phyloP scores from a whole-genome alignment of 2,329 filamentous ascomycete species.

The Hortaea werneckii region DNA sequence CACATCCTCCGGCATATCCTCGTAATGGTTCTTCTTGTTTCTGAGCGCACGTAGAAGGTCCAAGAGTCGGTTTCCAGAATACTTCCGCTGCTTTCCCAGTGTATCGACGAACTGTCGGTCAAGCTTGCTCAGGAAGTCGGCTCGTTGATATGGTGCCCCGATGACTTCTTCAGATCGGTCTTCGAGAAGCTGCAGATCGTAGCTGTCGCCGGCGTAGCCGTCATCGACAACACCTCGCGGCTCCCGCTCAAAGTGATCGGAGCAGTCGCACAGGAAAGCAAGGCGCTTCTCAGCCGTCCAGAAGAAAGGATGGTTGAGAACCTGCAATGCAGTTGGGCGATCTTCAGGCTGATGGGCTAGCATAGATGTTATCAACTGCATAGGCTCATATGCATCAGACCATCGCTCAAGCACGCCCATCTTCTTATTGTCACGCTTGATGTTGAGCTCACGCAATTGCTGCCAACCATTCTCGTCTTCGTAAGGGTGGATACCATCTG shows the following conservation, averaged over 20 bases:
- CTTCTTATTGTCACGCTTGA: conserved; percentile 74
- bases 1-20: conserved; percentile 79
- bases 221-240: conserved; percentile 49
- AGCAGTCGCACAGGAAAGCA: conserved; percentile 88
- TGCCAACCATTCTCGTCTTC: conserved; percentile 91
- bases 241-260: conserved; percentile 92
- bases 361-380: conserved; percentile 81
- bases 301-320: conserved; percentile 93
- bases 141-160: conserved; percentile 43
- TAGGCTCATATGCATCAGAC: conserved; percentile 75
- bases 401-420: conserved; percentile 46
- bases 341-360: conserved; percentile 53
- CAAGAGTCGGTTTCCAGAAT: conserved; percentile 71
- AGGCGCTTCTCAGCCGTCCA: conserved; percentile 85
- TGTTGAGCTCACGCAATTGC: conserved; percentile 76
- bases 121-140: conserved; percentile 67
- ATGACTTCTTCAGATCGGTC: conserved; percentile 36
- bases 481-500: conserved; percentile 83
- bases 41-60: conserved; percentile 80
- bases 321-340: conserved; percentile 62
- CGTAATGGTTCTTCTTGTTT: conserved; percentile 97
- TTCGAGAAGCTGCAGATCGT: conserved; percentile 51
- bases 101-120: conserved; percentile 79
- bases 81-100: conserved; percentile 88
- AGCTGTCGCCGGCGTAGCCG: conserved; percentile 36